phyloP scores from a whole-genome alignment of 768 basidiomycete species.

The Collybiopsis luxurians region DNA sequence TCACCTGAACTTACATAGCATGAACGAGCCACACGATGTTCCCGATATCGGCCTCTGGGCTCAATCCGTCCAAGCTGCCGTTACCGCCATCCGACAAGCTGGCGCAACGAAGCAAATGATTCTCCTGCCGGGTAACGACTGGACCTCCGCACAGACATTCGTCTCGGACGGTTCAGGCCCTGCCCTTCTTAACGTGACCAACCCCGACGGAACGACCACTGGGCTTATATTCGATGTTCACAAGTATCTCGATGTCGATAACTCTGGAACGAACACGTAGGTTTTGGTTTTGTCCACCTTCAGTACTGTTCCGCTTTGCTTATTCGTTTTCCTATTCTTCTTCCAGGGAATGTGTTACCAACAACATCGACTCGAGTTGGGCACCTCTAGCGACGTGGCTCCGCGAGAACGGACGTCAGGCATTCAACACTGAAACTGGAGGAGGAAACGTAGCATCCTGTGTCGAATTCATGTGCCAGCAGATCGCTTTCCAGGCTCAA shows the following conservation, averaged over 20 bases:
- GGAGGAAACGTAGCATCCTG: slow-evolving; percentile 53
- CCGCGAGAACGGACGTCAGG: slow-evolving; percentile 46
- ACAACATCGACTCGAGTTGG: slow-evolving; percentile 50
- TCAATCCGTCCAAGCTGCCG: slow-evolving; percentile 51
- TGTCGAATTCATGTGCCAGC: slow-evolving; percentile 40
- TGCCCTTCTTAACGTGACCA: slow-evolving; percentile 41
- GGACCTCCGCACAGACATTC: slow-evolving; percentile 50
- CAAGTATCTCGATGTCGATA: slow-evolving; percentile 58
- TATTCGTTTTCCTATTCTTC: slow-evolving; percentile 16
- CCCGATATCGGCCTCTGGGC: slow-evolving; percentile 50
- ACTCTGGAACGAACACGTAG: slow-evolving; percentile 32
- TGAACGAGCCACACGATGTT: slow-evolving; percentile 66
- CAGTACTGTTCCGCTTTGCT: not conserved
- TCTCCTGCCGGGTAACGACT: slow-evolving; percentile 58
- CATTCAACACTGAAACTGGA: slow-evolving; percentile 60
- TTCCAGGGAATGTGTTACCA: slow-evolving; percentile 45
- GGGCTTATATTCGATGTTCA: slow-evolving; percentile 61
- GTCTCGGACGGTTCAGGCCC: slow-evolving; percentile 48
- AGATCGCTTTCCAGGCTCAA: slow-evolving; percentile 42
- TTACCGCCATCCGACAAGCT: slow-evolving; percentile 57
- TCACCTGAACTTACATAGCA: slow-evolving; percentile 25
- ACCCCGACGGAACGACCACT: slow-evolving; percentile 41
- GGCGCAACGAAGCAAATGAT: slow-evolving; percentile 55
- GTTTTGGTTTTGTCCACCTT: not conserved
- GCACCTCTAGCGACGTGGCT: slow-evolving; percentile 47